These are phyloP conservation scores for Blastobotrys proliferans DNA, from an alignment of 1,139 yeast species.

Conservation along the genomic window DNA sequence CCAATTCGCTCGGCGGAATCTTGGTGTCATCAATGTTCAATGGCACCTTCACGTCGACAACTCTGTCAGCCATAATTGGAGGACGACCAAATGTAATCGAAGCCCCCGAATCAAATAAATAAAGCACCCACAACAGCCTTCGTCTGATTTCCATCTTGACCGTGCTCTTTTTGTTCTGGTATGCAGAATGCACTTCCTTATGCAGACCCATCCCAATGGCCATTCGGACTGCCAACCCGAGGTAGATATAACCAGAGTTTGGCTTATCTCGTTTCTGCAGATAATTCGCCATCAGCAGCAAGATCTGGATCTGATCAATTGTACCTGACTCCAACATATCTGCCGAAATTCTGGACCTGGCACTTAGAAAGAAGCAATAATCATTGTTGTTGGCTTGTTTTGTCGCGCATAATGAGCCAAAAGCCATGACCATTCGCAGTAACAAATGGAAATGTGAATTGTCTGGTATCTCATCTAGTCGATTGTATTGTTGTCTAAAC, in stretches of 20 bases:
- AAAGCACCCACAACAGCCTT: slow-evolving; percentile 19
- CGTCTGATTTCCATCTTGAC: slow-evolving; percentile 16
- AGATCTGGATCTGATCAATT: slow-evolving; percentile 44
- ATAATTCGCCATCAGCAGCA: slow-evolving; percentile 49
- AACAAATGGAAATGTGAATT: slow-evolving; percentile 16
- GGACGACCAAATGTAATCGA: slow-evolving; percentile 17
- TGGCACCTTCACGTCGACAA: slow-evolving; percentile 15
- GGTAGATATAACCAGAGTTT: slow-evolving; percentile 56
- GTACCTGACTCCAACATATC: slow-evolving; percentile 44
- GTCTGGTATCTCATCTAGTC: slow-evolving; percentile 8
- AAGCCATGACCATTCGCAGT: slow-evolving; percentile 19
- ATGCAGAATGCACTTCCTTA: slow-evolving; percentile 39
- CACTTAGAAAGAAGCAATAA: slow-evolving; percentile 17
- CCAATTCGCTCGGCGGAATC: slow-evolving; percentile 12
- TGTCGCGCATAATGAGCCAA: slow-evolving; percentile 16
- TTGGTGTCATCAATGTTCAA: slow-evolving; percentile 14
- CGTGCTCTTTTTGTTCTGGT: slow-evolving; percentile 4
- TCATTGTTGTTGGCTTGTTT: slow-evolving; percentile 13
- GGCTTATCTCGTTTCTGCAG: slow-evolving; percentile 54
- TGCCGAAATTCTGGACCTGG: slow-evolving; percentile 16
- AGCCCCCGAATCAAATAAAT: slow-evolving; percentile 15
- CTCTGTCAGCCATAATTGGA: slow-evolving; percentile 13
- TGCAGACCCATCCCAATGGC: slow-evolving; percentile 59
- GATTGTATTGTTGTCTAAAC: slow-evolving; percentile 8
- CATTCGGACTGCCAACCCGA: slow-evolving; percentile 57